Conservation (phyloP, 768 basidiomycete genomes). For the Boletus fagicola region DNA sequence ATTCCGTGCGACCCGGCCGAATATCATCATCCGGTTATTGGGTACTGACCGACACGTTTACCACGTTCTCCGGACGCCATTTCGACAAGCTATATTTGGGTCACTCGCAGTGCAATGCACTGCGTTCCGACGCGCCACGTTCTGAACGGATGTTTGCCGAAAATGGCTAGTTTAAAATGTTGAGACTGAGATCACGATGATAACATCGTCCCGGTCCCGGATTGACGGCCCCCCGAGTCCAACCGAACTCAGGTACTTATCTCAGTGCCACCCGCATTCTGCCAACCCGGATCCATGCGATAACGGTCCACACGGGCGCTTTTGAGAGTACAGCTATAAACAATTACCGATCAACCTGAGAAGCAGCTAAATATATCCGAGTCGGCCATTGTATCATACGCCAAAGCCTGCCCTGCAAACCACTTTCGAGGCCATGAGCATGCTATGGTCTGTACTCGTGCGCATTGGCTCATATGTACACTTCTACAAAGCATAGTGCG, state of each 20-base stretch:
- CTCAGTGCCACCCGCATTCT: background rate
- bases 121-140: constrained; percentile 6
- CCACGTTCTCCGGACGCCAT: constrained; percentile 7
- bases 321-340: background rate
- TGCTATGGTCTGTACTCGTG: background rate
- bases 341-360: background rate
- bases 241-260: background rate
- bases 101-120: background rate
- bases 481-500: constrained; percentile 12
- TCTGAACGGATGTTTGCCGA: background rate
- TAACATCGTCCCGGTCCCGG: constrained; percentile 2
- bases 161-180: background rate
- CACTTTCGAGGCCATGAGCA: background rate
- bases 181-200: background rate
- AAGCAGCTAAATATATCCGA: background rate
- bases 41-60: background rate
- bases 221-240: background rate
- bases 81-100: background rate
- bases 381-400: background rate
- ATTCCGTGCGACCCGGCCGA: background rate
- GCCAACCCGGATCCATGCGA: too few species aligned
- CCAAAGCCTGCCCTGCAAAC: background rate
- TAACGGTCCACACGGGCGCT: background rate
- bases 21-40: background rate
- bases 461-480: too few species aligned